Base-by-base conservation (phyloP, 148 eudicot genomes). In the Tetragonia tetragonoides region DNA sequence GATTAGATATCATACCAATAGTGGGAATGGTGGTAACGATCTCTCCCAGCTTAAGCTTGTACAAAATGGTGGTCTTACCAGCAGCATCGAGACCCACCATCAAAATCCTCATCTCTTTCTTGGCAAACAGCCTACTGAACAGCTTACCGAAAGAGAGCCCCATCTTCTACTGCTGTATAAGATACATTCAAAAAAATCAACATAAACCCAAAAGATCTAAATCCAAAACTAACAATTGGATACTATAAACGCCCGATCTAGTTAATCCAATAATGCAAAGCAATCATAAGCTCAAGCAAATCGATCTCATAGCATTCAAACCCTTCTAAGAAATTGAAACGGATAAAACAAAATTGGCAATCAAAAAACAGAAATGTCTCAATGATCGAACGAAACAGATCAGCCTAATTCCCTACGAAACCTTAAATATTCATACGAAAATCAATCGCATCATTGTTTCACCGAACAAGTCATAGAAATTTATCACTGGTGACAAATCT, bases 51-150 rank as follows among this genome's bases (percentile, higher is more conserved):
- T 87, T 87, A 9, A 87, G 86, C 83, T 87, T 87, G 72, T 87
- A 87, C 75, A 87, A 78, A 51, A 87, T 87, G 81, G 89, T 87
- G 73, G 89, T 85, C 84, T 87, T 87, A 85, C 87, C 89, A 76
- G 89, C 89, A 17, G 89, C 89, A 79, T 87, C 89, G 21, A 87
- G 89, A 87, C 89, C 89, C 12, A 87, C 89, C 89, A 87, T 87
- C 47, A 87, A 75, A 17, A 87, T 87, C 28, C 87, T 71, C 89
- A 87, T 87, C 80, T 87, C 89, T 59, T 79, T 82, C 86, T 87
- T 87, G 74, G 89, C 87, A 78, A 87, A 87, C 10, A 87, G 68
- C 73, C 89, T 77, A 38, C 89, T 87, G 74, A 87, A 87, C 42
- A 87, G 77, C 86, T 84, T 87, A 21, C 80, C 70, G 77, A 87